These are phyloP conservation scores for Nannochloris sp. DNA, from an alignment of 139 green algal species.

Conservation along the genomic window DNA sequence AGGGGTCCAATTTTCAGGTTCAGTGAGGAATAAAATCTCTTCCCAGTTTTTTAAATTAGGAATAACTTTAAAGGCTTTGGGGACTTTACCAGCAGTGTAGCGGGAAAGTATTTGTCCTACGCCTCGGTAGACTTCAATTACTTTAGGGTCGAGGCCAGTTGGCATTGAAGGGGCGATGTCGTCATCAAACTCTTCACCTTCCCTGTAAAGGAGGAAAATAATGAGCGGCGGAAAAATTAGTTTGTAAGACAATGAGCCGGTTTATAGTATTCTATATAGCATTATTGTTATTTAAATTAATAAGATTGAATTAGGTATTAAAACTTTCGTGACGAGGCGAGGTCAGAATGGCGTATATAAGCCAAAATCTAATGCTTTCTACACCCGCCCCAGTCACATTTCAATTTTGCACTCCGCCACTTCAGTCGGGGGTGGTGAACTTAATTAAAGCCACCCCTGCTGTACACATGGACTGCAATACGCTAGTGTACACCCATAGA, in stretches of 20 bases:
- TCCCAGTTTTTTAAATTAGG: slow-evolving; percentile 95
- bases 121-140: slow-evolving; percentile 62
- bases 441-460: slow-evolving; percentile 1
- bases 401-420: slow-evolving; percentile 35
- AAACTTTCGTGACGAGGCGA: no score
- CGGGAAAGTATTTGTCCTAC: slow-evolving; percentile 58
- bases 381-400: no score
- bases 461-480: slow-evolving; percentile 45
- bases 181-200: slow-evolving; percentile 15
- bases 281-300: no score
- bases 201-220: no score
- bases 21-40: slow-evolving; percentile 90
- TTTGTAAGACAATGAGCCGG: no score
- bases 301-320: no score
- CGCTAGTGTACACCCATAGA: neutral
- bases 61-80: slow-evolving; percentile 99
- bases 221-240: no score
- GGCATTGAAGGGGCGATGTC: neutral
- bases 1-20: slow-evolving; percentile 77
- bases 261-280: no score
- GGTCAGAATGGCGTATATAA: no score
- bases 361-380: no score
- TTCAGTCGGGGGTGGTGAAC: slow-evolving; percentile 11
- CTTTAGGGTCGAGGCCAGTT: slow-evolving; percentile 64
- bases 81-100: slow-evolving; percentile 80